These are phyloP conservation scores for Laburnicola sp. DNA, from an alignment of 2,329 filamentous ascomycete species.

Conservation along the genomic window DNA sequence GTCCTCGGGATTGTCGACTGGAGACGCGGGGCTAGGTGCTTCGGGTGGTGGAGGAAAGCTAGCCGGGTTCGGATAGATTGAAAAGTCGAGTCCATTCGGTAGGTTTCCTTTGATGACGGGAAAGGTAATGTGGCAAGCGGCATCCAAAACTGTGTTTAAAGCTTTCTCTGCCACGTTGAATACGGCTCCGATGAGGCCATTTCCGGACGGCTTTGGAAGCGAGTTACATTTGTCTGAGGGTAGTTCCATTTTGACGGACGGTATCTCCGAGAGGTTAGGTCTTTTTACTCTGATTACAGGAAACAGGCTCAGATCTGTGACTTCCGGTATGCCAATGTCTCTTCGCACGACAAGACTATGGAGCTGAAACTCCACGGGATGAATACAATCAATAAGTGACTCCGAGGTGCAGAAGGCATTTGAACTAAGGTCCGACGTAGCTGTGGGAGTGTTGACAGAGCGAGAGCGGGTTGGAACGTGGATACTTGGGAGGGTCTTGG, in stretches of 20 bases:
- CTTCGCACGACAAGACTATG: too few species aligned
- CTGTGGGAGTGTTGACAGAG: too few species aligned
- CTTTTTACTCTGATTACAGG: too few species aligned
- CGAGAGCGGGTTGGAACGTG: too few species aligned
- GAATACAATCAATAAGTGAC: too few species aligned
- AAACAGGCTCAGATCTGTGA: too few species aligned
- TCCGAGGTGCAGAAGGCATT: too few species aligned
- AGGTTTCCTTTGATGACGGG: slow-evolving; percentile 6
- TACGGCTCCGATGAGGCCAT: slow-evolving; percentile 7
- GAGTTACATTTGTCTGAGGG: slow-evolving; percentile 13
- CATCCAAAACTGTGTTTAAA: slow-evolving; percentile 10
- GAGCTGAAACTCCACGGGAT: too few species aligned
- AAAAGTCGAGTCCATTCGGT: slow-evolving; percentile 5
- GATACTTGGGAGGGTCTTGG: too few species aligned
- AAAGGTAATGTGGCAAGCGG: slow-evolving; percentile 9
- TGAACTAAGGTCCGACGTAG: too few species aligned
- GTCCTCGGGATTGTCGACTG: background rate
- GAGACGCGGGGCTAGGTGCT: background rate
- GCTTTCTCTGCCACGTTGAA: slow-evolving; percentile 10
- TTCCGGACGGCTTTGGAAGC: slow-evolving; percentile 8
- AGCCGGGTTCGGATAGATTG: slow-evolving; percentile 1
- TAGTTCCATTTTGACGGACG: slow-evolving; percentile 11
- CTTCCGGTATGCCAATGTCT: too few species aligned
- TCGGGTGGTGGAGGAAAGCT: background rate
- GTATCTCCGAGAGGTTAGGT: too few species aligned